These are phyloP conservation scores for Canna indica DNA, from an alignment of 176 grass and related monocot genomes.

Conservation along the genomic window DNA sequence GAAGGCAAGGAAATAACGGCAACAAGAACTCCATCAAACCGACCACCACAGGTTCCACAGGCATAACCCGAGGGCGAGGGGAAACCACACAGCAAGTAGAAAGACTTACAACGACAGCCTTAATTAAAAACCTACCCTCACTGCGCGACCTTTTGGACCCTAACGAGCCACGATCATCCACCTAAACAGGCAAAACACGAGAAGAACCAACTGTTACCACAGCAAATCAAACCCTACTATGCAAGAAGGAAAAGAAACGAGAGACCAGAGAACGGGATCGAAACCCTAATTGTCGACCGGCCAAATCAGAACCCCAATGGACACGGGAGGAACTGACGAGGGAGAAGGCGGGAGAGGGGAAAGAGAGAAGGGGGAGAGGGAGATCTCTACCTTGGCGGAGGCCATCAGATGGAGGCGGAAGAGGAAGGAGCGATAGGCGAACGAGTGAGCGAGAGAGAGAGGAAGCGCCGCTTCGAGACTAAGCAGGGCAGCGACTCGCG, in stretches of 20 bases:
- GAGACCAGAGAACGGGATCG: neutral
- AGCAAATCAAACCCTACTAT: slow-evolving; percentile 1
- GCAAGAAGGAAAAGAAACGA: neutral
- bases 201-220: slow-evolving; percentile 10
- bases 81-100: neutral
- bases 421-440: no score
- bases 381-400: slow-evolving; percentile 39
- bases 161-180: slow-evolving; percentile 63
- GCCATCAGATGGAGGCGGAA: slow-evolving; percentile 28
- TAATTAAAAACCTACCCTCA: slow-evolving; percentile 41
- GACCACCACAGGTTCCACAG: neutral
- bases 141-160: slow-evolving; percentile 80
- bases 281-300: slow-evolving; percentile 7
- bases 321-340: neutral
- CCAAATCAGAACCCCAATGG: neutral
- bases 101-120: neutral
- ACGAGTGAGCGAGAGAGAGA: neutral
- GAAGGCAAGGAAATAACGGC: neutral
- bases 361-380: neutral
- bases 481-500: neutral
- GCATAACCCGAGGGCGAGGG: neutral
- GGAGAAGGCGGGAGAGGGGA: neutral
- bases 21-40: neutral
- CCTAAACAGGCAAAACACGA: slow-evolving; percentile 29
- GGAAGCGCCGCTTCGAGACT: neutral